Evolutionary conservation across 768 basidiomycete species (phyloP).

Genomic region (Albatrellus ellisii): DNA sequence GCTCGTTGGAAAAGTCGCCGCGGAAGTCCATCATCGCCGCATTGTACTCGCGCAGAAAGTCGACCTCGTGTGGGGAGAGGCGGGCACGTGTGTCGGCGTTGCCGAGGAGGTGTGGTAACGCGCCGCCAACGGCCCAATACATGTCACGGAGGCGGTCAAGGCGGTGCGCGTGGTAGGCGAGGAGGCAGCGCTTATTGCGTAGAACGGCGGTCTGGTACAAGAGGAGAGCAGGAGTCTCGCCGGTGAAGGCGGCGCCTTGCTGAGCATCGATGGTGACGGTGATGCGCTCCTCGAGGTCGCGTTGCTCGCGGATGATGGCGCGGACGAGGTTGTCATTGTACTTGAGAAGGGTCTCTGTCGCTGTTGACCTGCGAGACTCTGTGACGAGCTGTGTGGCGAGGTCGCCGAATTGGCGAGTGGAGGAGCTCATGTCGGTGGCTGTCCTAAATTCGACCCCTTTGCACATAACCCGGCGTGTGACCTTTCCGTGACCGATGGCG

Average conservation of each 20-base stretch:
- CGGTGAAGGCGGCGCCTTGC: slow-evolving; percentile 20
- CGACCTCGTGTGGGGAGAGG: slow-evolving; percentile 70
- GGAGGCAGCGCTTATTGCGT: slow-evolving; percentile 90
- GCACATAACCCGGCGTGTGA: background rate
- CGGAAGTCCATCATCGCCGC: slow-evolving; percentile 74
- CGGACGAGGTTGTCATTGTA: slow-evolving; percentile 88
- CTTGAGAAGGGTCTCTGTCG: slow-evolving; percentile 74
- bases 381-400: slow-evolving; percentile 78
- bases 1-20: slow-evolving; percentile 69
- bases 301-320: slow-evolving; percentile 79
- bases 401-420: slow-evolving; percentile 66
- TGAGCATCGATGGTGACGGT: slow-evolving; percentile 27
- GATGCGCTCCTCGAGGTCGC: slow-evolving; percentile 74
- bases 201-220: slow-evolving; percentile 83
- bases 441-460: background rate
- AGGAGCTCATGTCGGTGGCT: slow-evolving; percentile 29
- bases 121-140: slow-evolving; percentile 85
- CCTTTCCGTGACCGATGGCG: background rate
- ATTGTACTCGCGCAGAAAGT: slow-evolving; percentile 76
- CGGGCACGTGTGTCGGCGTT: slow-evolving; percentile 56
- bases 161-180: slow-evolving; percentile 87
- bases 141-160: slow-evolving; percentile 71
- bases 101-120: slow-evolving; percentile 70
- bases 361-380: slow-evolving; percentile 77
- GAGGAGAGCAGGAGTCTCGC: slow-evolving; percentile 44